Evolutionary conservation across 495 filamentous ascomycete species (phyloP).

Genomic region (Rhizodiscina lignyota): DNA sequence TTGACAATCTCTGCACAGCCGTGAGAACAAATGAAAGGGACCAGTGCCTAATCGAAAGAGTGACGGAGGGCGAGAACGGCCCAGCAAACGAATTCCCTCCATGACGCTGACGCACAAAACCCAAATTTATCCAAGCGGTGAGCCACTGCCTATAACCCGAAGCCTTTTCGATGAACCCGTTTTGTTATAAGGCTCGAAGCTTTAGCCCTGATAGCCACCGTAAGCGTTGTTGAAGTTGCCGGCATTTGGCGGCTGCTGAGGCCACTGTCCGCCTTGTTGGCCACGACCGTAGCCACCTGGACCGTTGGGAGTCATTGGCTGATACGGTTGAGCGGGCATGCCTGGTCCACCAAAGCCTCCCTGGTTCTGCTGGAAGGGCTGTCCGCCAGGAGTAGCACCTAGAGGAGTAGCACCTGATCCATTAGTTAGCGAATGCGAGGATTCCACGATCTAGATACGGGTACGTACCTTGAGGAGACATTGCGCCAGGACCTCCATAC

Average conservation of each 20-base stretch:
- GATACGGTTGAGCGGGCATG: slow-evolving; percentile 35
- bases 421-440: slow-evolving; percentile 7
- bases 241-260: slow-evolving; percentile 12
- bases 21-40: too few relatives aligned
- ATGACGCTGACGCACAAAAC: too few relatives aligned
- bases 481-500: slow-evolving; percentile 57
- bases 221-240: slow-evolving; percentile 18
- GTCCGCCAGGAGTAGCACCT: slow-evolving; percentile 44
- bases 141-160: too few relatives aligned
- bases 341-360: slow-evolving; percentile 39
- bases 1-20: too few relatives aligned
- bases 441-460: slow-evolving; percentile 10
- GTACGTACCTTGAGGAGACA: slow-evolving; percentile 48
- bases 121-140: too few relatives aligned
- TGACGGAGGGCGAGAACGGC: too few relatives aligned
- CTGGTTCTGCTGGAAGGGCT: slow-evolving; percentile 42
- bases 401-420: not conserved
- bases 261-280: slow-evolving; percentile 7
- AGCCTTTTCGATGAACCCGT: too few relatives aligned
- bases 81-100: too few relatives aligned
- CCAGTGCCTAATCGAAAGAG: too few relatives aligned
- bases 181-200: too few relatives aligned
- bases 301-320: slow-evolving; percentile 27
- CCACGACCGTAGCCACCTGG: slow-evolving; percentile 21
- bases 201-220: slow-evolving; percentile 22